Evolutionary conservation across 768 basidiomycete species (phyloP).

Genomic region (Tylopilus cervinicoccineus): DNA sequence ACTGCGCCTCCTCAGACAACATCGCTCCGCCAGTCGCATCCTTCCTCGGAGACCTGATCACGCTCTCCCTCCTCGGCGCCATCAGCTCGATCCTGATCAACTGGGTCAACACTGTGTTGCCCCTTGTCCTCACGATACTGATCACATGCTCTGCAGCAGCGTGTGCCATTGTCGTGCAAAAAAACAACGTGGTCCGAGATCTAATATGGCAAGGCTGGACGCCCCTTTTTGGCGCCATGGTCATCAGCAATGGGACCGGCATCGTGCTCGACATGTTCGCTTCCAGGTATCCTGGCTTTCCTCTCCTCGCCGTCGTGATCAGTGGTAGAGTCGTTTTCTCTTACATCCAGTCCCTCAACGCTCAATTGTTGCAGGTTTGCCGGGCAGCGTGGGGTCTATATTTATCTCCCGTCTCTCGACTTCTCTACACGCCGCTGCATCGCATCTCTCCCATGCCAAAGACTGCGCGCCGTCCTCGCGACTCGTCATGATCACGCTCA

Average conservation of each 20-base stretch:
- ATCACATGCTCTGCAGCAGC: conserved; percentile 45
- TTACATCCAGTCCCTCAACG: not conserved
- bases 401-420: conserved; percentile 91
- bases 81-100: conserved; percentile 70
- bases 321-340: conserved; percentile 55
- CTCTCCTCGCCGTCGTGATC: conserved; percentile 81
- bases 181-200: conserved; percentile 65
- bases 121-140: conserved; percentile 50
- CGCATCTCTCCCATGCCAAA: conserved; percentile 3
- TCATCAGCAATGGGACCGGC: conserved; percentile 82
- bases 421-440: conserved; percentile 56
- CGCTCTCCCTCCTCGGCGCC: conserved; percentile 75
- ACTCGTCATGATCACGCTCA: conserved; percentile 65
- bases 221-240: conserved; percentile 88
- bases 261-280: conserved; percentile 91
- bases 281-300: conserved; percentile 82
- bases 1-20: conserved; percentile 57
- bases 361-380: conserved; percentile 50
- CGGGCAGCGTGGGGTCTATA: conserved; percentile 88
- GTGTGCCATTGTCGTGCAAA: conserved; percentile 54
- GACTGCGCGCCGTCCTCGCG: conserved; percentile 36
- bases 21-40: conserved; percentile 93
- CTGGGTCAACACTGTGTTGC: conserved; percentile 60
- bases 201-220: conserved; percentile 85
- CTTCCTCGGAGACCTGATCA: conserved; percentile 89